phyloP scores from a whole-genome alignment of 2,329 filamentous ascomycete genomes.

The Pochonia chlamydosporia region DNA sequence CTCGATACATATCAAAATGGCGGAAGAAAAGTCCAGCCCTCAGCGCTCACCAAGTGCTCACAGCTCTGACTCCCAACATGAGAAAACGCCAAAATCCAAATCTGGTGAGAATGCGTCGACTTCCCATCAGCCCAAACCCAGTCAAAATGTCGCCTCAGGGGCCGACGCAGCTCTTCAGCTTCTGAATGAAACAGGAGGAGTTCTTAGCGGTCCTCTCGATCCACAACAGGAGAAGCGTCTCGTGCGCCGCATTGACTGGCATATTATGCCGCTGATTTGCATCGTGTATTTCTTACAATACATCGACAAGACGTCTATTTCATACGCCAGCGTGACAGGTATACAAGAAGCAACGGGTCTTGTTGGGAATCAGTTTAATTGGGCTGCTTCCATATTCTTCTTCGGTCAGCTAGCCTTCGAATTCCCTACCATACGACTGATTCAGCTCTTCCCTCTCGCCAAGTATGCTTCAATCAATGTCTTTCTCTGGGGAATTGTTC shows the following conservation, averaged over 20 bases:
- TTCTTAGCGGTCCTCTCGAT: neutral
- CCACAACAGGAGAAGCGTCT: conserved; percentile 2
- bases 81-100: neutral
- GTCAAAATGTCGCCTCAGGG: neutral
- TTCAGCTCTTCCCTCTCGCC: conserved; percentile 31
- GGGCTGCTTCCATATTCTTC: no score
- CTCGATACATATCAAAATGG: no score
- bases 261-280: conserved; percentile 19
- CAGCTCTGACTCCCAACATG: neutral
- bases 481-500: conserved; percentile 26
- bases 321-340: conserved; percentile 18
- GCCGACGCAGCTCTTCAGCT: neutral
- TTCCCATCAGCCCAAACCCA: neutral
- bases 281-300: conserved; percentile 18
- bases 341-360: conserved; percentile 25
- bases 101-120: neutral
- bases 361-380: conserved; percentile 35
- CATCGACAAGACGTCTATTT: conserved; percentile 20
- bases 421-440: conserved; percentile 30
- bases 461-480: conserved; percentile 31
- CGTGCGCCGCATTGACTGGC: conserved; percentile 14
- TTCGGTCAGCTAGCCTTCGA: conserved; percentile 30
- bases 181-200: neutral
- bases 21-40: no score
- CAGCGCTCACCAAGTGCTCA: neutral